Conservation (phyloP, 176 grass and related monocot species). For the Paspalum vaginatum region DNA sequence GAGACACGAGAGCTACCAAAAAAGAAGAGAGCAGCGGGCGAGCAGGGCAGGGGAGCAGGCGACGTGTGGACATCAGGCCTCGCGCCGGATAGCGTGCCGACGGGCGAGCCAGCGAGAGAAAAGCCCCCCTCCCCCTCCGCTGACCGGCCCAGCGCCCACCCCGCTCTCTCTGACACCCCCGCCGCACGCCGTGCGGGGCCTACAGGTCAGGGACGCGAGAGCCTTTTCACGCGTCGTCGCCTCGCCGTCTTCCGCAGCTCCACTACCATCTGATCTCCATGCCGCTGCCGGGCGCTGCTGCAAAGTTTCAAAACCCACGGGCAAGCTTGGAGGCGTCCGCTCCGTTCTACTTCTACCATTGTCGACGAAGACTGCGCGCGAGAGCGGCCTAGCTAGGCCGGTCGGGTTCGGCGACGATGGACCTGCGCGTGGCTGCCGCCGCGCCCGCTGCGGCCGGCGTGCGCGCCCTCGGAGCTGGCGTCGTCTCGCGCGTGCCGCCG, state of each 20-base stretch:
- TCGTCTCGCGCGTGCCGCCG: conserved; percentile 11
- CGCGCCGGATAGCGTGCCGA: conserved; percentile 50
- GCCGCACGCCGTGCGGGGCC: accelerated
- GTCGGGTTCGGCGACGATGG: conserved; percentile 44
- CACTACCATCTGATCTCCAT: background rate
- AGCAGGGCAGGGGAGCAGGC: background rate
- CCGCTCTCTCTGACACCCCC: background rate
- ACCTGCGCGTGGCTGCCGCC: conserved; percentile 44
- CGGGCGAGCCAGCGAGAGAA: background rate
- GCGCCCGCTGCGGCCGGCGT: conserved; percentile 25
- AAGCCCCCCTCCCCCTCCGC: background rate
- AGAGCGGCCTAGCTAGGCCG: background rate
- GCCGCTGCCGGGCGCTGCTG: background rate
- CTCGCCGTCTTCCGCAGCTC: background rate
- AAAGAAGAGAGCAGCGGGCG: background rate
- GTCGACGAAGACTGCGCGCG: background rate
- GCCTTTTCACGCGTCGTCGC: background rate
- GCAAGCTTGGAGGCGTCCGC: no score
- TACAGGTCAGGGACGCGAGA: background rate
- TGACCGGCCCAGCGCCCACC: accelerated
- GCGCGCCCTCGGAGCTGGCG: conserved; percentile 37
- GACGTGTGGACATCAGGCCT: conserved; percentile 54
- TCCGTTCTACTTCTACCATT: conserved; percentile 1
- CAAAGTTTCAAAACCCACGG: conserved; percentile 36
- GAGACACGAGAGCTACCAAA: conserved; percentile 28